Base-by-base conservation (phyloP, 495 filamentous ascomycete species). In the Tuber aestivum region DNA sequence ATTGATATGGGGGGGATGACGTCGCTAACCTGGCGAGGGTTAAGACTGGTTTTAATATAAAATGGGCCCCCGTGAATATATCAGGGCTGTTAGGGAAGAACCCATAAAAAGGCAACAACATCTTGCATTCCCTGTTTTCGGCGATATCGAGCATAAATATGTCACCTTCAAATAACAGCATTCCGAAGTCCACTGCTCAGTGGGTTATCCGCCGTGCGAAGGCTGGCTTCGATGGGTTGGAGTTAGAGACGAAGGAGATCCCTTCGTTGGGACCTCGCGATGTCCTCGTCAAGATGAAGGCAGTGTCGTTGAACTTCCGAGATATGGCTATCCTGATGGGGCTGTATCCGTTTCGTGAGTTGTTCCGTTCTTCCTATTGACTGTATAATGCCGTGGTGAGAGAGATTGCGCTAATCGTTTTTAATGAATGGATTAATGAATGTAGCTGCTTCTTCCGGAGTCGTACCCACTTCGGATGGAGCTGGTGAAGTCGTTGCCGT, bases 401-500 rank as follows among this genome's bases (percentile, higher is more conserved):
- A 32, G 1, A 32, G n/a, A 32, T 61, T 61, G 50, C n/a, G 50
- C 50, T 61, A 32, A 32, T 61, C 32, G 50, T 0, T 37, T n/a
- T 70, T n/a, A 3, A 12, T 40, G 35, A 38, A 23, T 27, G 35
- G n/a, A n/a, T n/a, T n/a, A 69, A 23, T 27, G 45, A 73, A 21
- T 41, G 2, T 65, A 78, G 73, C 73, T 69, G 44, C 42, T 40
- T 12, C 74, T 50, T 16, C 41, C 23, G 41, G 69, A 37, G 74
- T 70, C 27, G 56, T 74, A 35, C 45, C 74, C 23, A 23, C 65
- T 16, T 69, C 74, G 9, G 76, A 75, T 56, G 76, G 72, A 35
- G 42, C 76, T n/a, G 93, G 92, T 42, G 89, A 89, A 73, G 87
- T 97, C 41, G 82, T 92, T 45, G 89, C 88, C 10, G 88, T 91